These are phyloP conservation scores for Penicillium sp. DNA, from an alignment of 2,329 filamentous ascomycete species.

Conservation along the genomic window DNA sequence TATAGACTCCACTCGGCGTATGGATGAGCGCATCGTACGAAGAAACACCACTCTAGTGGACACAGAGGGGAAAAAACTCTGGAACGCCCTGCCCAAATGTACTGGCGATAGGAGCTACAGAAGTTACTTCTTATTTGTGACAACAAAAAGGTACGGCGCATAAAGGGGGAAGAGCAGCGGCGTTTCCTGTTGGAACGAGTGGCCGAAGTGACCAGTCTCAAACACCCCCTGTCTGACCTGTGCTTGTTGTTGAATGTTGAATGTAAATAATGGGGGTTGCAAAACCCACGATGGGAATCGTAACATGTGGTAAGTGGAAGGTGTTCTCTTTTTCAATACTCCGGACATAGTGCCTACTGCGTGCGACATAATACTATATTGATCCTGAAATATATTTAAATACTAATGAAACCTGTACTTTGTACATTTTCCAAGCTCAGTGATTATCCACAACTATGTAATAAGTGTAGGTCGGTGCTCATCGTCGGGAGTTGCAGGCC, in stretches of 20 bases:
- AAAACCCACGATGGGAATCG: neutral
- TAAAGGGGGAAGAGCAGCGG: neutral
- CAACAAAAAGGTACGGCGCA: neutral
- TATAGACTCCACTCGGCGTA: slow-evolving; percentile 7
- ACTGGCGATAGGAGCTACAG: neutral
- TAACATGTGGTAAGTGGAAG: neutral
- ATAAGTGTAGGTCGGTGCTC: neutral
- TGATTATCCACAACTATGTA: neutral
- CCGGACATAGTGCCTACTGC: neutral
- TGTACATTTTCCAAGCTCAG: neutral
- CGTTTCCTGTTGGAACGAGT: slow-evolving; percentile 3
- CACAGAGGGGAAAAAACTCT: slow-evolving; percentile 1
- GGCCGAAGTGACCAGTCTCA: slow-evolving; percentile 24
- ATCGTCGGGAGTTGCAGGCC: neutral
- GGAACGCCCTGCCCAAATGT: neutral
- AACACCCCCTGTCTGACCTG: slow-evolving; percentile 5
- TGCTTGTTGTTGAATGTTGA: neutral
- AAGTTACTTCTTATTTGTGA: neutral
- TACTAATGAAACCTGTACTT: neutral
- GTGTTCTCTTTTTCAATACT: too few species aligned
- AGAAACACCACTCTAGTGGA: neutral
- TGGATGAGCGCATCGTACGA: slow-evolving; percentile 9
- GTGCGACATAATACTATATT: neutral
- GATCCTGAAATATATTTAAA: neutral
- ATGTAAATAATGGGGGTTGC: neutral